Base-by-base conservation (phyloP, 2,329 filamentous ascomycete species). In the Blastomyces emzantsi region DNA sequence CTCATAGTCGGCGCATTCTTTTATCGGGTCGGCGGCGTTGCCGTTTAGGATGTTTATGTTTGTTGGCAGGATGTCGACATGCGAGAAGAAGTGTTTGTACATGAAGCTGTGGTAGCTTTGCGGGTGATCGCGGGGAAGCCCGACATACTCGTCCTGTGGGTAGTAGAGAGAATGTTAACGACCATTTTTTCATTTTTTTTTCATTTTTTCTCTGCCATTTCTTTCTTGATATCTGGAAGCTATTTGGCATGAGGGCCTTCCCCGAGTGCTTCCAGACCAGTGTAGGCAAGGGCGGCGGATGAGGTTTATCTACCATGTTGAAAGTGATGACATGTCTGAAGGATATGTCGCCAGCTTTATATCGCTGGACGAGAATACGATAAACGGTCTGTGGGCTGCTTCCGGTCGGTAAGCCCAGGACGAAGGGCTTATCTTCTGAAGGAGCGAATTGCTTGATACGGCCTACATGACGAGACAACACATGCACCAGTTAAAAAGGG, bases 61-160 rank as follows among this genome's bases (percentile, higher is more conserved):
- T 71, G 84, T 83, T 5, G 90, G 90, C 68, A 87, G 84, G 69
- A 94, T 87, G 72, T 95, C 90, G 70, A 94, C 87, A 67, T 87
- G 90, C 54, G 88, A 90, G 81, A 95, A 95, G 81, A 95, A 91
- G 78, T 94, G 83, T 77, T 89, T 90, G 84, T 92, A 95, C 90
- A 95, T 94, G 80, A 94, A 95, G 68, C 87, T 90, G 79, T 95
- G 90, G 77, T 95, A 95, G 71, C 87, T 91, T 75, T 94, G 87
- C 15, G 90, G 87, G 74, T 95, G 90, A 70, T 92, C 89, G 71
- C 89, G 86, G 43, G 90, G 87, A 66, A 95, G 84, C 64, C 88
- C 89, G 68, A 94, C 89, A 72, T 95, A 95, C 78, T 95, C 90
- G 77, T 95, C 90, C 86, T 89, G 68, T 39, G 22, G 8, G 22